These are phyloP conservation scores for Colletotrichum sp. DNA, from an alignment of 2,329 filamentous ascomycete species.

Conservation along the genomic window DNA sequence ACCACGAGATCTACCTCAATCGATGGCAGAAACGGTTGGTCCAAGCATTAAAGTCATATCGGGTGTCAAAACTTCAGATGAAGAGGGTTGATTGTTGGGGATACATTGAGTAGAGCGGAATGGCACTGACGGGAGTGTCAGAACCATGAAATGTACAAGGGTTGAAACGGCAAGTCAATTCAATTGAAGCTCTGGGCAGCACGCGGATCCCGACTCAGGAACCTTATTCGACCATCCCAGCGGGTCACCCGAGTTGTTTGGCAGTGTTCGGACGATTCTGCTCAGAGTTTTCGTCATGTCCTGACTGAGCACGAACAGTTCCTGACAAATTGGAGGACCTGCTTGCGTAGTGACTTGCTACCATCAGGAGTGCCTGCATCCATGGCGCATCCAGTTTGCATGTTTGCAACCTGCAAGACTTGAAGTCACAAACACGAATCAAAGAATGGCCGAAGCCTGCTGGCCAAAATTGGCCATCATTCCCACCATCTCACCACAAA, in stretches of 20 bases:
- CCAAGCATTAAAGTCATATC: not conserved
- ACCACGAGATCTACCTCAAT: not conserved
- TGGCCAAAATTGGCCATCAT: not conserved
- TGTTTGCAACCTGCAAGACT: not conserved
- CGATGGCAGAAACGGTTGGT: not conserved
- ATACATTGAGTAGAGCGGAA: not conserved
- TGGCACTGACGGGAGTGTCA: not conserved
- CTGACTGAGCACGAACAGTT: not conserved
- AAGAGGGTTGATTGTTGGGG: not conserved
- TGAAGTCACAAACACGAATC: not conserved
- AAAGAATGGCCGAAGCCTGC: not conserved
- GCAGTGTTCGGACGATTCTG: conserved; percentile 5
- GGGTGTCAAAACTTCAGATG: not conserved
- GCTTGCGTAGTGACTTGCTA: not conserved
- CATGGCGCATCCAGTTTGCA: not conserved
- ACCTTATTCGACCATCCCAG: not conserved
- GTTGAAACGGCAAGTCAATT: not conserved
- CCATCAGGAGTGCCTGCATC: not conserved
- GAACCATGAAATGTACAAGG: not conserved
- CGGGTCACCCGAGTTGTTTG: not conserved
- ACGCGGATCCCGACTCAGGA: not conserved
- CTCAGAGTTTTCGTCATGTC: not conserved
- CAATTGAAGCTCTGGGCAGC: not conserved
- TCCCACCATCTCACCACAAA: not conserved
- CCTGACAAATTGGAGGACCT: not conserved